phyloP scores from a whole-genome alignment of 1,284 basidiomycete species.

The Ganoderma boninense region DNA sequence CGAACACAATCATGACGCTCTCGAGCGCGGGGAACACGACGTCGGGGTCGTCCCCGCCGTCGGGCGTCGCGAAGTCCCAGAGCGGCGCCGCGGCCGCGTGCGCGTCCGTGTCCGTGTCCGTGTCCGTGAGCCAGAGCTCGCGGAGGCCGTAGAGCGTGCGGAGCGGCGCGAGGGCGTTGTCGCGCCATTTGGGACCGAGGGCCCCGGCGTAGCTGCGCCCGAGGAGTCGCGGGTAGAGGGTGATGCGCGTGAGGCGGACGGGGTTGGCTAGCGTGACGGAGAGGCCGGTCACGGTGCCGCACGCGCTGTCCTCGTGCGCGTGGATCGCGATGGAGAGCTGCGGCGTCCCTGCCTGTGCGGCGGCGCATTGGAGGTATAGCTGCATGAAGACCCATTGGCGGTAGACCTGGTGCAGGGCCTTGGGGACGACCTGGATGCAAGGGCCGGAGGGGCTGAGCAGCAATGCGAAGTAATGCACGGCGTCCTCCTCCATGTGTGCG shows the following conservation, averaged over 20 bases:
- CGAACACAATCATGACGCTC: not conserved
- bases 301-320: not conserved
- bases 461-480: not conserved
- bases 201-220: not conserved
- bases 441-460: not conserved
- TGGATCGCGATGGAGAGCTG: not conserved
- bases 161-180: not conserved
- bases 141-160: not conserved
- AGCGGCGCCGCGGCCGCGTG: not conserved
- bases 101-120: not conserved
- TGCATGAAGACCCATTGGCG: not conserved
- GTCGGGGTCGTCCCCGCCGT: not conserved
- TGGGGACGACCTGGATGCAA: not conserved
- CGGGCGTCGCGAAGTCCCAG: not conserved
- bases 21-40: not conserved
- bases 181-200: not conserved
- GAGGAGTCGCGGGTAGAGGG: not conserved
- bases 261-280: not conserved
- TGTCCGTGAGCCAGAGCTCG: not conserved
- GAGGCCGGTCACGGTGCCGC: not conserved
- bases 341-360: not conserved
- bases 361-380: not conserved
- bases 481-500: not conserved
- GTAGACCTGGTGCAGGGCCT: not conserved
- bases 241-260: not conserved